Evolutionary conservation across 2,329 filamentous ascomycete genomes (phyloP), one percentile per base, ranked within the genome.

Genomic region (Fusarium sp.): DNA sequence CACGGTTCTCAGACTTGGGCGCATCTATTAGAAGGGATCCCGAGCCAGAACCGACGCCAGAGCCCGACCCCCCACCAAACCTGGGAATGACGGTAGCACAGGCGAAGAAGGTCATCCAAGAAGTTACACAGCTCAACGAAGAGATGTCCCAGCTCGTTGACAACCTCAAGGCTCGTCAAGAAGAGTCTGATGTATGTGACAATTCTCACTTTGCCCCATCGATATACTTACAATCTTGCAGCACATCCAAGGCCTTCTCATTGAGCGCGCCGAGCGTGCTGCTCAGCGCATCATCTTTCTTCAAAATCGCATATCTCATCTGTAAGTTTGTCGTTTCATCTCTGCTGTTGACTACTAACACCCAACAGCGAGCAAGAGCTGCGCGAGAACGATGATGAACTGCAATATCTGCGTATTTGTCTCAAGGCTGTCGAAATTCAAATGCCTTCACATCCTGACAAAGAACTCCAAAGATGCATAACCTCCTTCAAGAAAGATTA

Each of bases 371-470:
- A 87, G 73, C 80, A 84, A 37, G 85, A 89, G 69, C 81, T 86
- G 26, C 80, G 84, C 49, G 82, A 85, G 70, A 85, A 85, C 72
- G 86, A 89, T 65, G 84, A 87, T 40, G 88, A 90, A 74, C 82
- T 91, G 30, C 83, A 85, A 44, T 87, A 87, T 74, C 82, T 89
- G 41, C 85, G 87, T 59, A 86, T 92, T 64, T 85, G 87, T 73
- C 82, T 89, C 65, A 87, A 88, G 68, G 87, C 85, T 23, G 84
- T 90, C 69, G 87, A 90, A 79, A 84, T 88, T 18, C 86, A 88
- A 69, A 84, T 84, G 74, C 80, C 85, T 7, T 76, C 81, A 42
- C 82, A 83, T 59, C 81, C 82, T 3, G 86, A 89, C 74, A 80
- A 82, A 30, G 87, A 89, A 62, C 83, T 90, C 34, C 80, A 84